These are phyloP conservation scores for Colletotrichum lindemuthianum DNA, from an alignment of 2,329 filamentous ascomycete genomes.

Conservation along the genomic window DNA sequence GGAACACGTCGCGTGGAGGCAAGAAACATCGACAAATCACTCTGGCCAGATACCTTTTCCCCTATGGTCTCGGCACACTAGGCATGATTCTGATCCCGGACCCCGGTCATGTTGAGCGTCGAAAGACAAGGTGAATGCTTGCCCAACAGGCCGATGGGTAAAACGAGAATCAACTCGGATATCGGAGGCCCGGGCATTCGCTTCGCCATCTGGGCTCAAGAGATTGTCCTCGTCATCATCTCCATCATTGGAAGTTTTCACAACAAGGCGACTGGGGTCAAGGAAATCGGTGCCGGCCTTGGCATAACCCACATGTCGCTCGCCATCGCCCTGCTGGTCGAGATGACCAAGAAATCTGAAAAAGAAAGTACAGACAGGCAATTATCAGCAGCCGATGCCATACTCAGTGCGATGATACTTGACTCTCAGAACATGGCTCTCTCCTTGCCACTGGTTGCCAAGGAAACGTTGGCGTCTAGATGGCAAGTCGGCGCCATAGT, in stretches of 20 bases:
- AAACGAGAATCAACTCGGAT: background rate
- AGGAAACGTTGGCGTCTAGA: background rate
- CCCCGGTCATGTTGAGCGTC: background rate
- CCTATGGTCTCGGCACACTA: too few relatives aligned
- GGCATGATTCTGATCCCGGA: background rate
- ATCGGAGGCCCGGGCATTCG: background rate
- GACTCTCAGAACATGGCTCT: slow-evolving; percentile 17
- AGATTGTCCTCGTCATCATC: background rate
- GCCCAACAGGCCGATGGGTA: background rate
- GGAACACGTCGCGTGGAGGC: too few relatives aligned
- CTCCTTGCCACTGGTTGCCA: background rate
- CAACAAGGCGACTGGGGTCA: background rate
- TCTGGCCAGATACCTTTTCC: too few relatives aligned
- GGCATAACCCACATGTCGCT: slow-evolving; percentile 11
- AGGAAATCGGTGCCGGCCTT: slow-evolving; percentile 2
- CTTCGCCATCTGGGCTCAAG: slow-evolving; percentile 8
- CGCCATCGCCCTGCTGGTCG: background rate
- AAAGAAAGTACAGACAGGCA: background rate
- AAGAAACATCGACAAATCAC: too few relatives aligned
- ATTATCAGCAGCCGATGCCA: background rate
- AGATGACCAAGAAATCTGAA: background rate
- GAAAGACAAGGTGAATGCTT: background rate
- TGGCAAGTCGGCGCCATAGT: slow-evolving; percentile 11
- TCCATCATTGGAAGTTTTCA: slow-evolving; percentile 14
- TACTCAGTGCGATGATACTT: slow-evolving; percentile 15